Conservation (phyloP, 345 rosid species). For the Gossypium australe region DNA sequence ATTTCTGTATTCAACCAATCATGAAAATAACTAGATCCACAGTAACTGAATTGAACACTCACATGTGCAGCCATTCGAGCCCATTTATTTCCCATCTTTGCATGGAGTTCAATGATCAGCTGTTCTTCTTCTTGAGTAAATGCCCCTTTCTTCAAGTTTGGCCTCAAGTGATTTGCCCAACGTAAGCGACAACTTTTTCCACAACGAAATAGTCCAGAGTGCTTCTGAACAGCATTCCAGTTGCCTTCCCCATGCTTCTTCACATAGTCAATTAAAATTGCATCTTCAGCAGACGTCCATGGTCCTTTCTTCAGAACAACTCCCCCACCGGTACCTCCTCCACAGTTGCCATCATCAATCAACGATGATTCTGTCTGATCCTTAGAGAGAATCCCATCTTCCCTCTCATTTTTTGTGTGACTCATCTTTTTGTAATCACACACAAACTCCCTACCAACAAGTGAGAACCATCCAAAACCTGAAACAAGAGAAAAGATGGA, state of each 20-base stretch:
- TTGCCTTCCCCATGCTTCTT: conserved; percentile 97
- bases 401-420: conserved; percentile 50
- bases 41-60: conserved; percentile 27
- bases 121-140: conserved; percentile 91
- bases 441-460: conserved; percentile 27
- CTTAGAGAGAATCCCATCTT: conserved; percentile 48
- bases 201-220: conserved; percentile 82
- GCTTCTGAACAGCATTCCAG: conserved; percentile 95
- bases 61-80: conserved; percentile 98
- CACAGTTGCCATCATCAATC: conserved; percentile 37
- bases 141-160: conserved; percentile 97
- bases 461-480: conserved; percentile 45
- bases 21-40: not conserved
- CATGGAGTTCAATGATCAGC: conserved; percentile 83
- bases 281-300: conserved; percentile 97
- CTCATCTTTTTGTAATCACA: conserved; percentile 60
- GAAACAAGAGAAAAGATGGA: conserved; percentile 22
- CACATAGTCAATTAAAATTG: conserved; percentile 77
- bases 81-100: conserved; percentile 98
- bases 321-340: conserved; percentile 39
- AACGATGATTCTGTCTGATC: conserved; percentile 53
- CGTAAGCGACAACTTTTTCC: conserved; percentile 98
- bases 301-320: conserved; percentile 85
- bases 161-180: conserved; percentile 98
- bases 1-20: not conserved